Conservation (phyloP, 176 grass and related monocot genomes). For the Bromus sterilis region DNA sequence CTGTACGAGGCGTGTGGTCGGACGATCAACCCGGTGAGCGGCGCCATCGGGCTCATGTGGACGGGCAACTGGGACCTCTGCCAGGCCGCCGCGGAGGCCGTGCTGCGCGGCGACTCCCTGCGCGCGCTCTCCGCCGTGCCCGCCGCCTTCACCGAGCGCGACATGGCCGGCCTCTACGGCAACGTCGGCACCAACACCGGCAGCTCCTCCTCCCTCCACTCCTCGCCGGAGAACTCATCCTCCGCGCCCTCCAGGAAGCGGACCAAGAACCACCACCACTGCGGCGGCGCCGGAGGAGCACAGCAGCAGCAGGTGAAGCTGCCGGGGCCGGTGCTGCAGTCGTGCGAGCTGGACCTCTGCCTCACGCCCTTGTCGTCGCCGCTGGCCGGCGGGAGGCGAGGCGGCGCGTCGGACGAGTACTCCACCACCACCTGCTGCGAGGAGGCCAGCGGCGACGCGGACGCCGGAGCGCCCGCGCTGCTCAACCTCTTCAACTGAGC, state of each 20-base stretch:
- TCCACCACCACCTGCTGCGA: slow-evolving; percentile 70
- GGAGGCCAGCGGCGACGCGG: not conserved
- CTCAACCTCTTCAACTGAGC: slow-evolving; percentile 57
- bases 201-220: not conserved
- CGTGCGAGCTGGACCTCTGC: slow-evolving; percentile 62
- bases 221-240: slow-evolving; percentile 30
- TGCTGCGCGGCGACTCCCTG: slow-evolving; percentile 57
- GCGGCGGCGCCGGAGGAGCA: not conserved
- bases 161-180: slow-evolving; percentile 49
- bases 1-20: slow-evolving; percentile 81
- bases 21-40: slow-evolving; percentile 75
- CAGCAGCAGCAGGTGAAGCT: not conserved
- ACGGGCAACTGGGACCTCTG: slow-evolving; percentile 80
- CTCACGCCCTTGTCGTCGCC: slow-evolving; percentile 36
- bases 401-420: slow-evolving; percentile 44
- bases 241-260: slow-evolving; percentile 31
- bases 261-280: not conserved
- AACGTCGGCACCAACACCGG: slow-evolving; percentile 9
- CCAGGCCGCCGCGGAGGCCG: slow-evolving; percentile 59
- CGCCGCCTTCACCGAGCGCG: slow-evolving; percentile 27
- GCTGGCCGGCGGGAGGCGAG: not conserved
- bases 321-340: not conserved
- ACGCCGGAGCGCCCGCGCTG: slow-evolving; percentile 21
- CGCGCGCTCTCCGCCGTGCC: slow-evolving; percentile 31
- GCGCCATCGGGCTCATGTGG: slow-evolving; percentile 72